Base-by-base conservation (phyloP, 1,284 basidiomycete genomes). In the Meripilus lineatus region DNA sequence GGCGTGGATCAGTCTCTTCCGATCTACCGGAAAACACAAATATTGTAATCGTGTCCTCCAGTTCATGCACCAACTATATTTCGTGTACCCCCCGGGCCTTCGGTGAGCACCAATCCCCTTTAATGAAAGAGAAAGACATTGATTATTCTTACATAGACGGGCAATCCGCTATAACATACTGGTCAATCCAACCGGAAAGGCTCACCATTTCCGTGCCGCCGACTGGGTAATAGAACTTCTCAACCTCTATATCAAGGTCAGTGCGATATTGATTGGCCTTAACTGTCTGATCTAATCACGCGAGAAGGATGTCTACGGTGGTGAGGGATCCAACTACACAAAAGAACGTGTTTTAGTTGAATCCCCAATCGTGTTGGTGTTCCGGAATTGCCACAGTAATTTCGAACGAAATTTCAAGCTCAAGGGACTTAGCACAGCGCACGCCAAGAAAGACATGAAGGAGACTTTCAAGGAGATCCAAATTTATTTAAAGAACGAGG, bases 1-100 rank as follows among this genome's bases (percentile, higher is more conserved):
- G 4, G 45, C 49, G 0, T 69, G 67, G 67, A 56, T 61, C 1
- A 49, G 35, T 10, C 53, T 68, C 3, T 69, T 67, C 46, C 40
- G 38, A 1, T 59, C 46, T 0, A 49, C 46, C 1, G 61, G 64
- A 5, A 69, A 69, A 48, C 61, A 65, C 38, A 69, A 69, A 44
- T 69, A 70, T 46, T 58, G 61, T 0, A 36, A 42, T 0, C 52
- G 64, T 5, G 55, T 63, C 44, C 8, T 45, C 4, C 44, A 38
- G 2, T 63, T 58, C 33, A 22, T 30, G 10, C 8, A 10, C 10
- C 8, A 30, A 8, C 8, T 30, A 10, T 30, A 10, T n/a, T 30
- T 30, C n/a, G 10, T 10, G 8, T 30, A 30, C n/a, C n/a, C 28
- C 8, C 10, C 8, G 28, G 28, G 28, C 8, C 28, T 30, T 10